These are phyloP conservation scores for Candida tetrigidarum DNA, from an alignment of 1,139 yeast species.

Conservation along the genomic window DNA sequence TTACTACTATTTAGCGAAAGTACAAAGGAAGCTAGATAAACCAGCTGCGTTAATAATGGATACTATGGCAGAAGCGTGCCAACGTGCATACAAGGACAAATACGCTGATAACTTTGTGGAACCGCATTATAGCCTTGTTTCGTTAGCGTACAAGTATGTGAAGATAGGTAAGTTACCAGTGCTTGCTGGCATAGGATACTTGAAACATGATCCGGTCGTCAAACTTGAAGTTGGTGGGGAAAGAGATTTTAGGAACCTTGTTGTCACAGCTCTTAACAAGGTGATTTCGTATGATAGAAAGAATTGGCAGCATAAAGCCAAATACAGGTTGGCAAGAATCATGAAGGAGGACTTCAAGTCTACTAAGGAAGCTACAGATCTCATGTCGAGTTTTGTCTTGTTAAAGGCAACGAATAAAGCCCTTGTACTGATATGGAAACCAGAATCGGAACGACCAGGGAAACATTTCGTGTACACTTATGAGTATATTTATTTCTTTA, in stretches of 20 bases:
- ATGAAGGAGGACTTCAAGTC: constrained; percentile 58
- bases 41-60: constrained; percentile 36
- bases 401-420: constrained; percentile 72
- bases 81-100: constrained; percentile 16
- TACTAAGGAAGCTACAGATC: constrained; percentile 58
- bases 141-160: constrained; percentile 62
- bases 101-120: constrained; percentile 63
- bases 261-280: constrained; percentile 32
- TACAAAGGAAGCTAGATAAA: constrained; percentile 52
- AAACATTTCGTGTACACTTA: constrained; percentile 83
- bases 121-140: constrained; percentile 71
- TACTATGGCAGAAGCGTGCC: constrained; percentile 32
- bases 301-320: constrained; percentile 92
- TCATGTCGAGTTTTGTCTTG: constrained; percentile 65
- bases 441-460: constrained; percentile 90
- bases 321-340: constrained; percentile 72
- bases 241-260: constrained; percentile 24
- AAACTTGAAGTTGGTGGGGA: constrained; percentile 19
- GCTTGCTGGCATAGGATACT: constrained; percentile 37
- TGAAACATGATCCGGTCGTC: constrained; percentile 41
- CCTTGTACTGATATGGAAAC: constrained; percentile 89
- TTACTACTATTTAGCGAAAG: constrained; percentile 62
- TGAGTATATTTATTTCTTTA: constrained; percentile 68
- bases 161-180: constrained; percentile 35
- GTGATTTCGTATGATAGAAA: constrained; percentile 69